Evolutionary conservation across 2,329 filamentous ascomycete genomes (phyloP).

Genomic region (Aureobasidium sp.): DNA sequence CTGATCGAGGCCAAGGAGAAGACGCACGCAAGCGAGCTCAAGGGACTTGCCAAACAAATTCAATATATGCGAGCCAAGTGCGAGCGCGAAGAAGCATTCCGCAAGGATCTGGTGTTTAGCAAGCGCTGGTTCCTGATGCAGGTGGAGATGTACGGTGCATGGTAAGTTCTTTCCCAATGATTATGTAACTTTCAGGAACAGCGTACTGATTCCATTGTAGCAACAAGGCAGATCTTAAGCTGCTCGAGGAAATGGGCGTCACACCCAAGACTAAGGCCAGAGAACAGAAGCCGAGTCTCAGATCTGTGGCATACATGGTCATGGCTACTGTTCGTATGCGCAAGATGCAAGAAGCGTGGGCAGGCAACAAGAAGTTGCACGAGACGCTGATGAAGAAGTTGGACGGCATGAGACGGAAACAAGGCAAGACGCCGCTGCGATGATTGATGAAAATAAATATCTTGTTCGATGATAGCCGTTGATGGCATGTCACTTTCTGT

Average conservation of each 20-base stretch:
- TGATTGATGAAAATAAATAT: constrained; percentile 13
- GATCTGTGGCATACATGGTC: constrained; percentile 43
- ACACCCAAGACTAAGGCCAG: constrained; percentile 42
- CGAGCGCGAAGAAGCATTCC: constrained; percentile 71
- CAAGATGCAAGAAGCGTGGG: constrained; percentile 44
- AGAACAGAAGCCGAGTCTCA: constrained; percentile 40
- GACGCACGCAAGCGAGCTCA: constrained; percentile 66
- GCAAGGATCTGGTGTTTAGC: constrained; percentile 73
- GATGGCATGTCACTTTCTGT: background rate
- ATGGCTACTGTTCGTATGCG: constrained; percentile 47
- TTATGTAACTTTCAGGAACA: background rate
- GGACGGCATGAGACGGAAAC: constrained; percentile 36
- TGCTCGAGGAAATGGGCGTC: constrained; percentile 77
- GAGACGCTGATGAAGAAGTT: constrained; percentile 40
- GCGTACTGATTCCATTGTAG: constrained; percentile 42
- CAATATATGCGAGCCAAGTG: constrained; percentile 80
- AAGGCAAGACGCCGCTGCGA: constrained; percentile 13
- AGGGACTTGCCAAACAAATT: constrained; percentile 81
- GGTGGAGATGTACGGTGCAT: constrained; percentile 78
- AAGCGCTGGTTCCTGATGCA: constrained; percentile 78
- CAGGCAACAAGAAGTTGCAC: constrained; percentile 43
- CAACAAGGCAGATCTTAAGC: constrained; percentile 83
- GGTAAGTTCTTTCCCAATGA: constrained; percentile 56
- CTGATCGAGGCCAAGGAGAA: constrained; percentile 47
- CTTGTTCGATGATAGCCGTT: background rate